phyloP scores from a whole-genome alignment of 352 stramenopile genomes.

The Achlya hypogyna region DNA sequence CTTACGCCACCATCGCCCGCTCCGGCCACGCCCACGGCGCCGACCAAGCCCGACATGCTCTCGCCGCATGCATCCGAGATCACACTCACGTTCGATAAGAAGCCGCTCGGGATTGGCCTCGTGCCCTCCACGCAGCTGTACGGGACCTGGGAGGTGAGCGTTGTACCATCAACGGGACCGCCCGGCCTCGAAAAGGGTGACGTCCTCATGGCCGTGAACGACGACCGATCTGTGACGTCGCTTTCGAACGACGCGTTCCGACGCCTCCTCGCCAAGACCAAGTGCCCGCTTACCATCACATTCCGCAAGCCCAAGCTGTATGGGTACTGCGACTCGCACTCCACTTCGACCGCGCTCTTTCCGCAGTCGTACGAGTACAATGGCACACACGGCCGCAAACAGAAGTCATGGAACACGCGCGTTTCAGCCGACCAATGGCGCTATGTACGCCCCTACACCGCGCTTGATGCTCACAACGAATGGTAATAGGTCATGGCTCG shows the following conservation, averaged over 20 bases:
- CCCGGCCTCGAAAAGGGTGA: conserved; percentile 28
- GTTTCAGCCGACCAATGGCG: conserved; percentile 61
- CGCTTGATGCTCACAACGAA: conserved; percentile 25
- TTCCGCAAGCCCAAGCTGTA: conserved; percentile 51
- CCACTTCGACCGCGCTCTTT: conserved; percentile 65
- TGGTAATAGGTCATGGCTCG: background rate
- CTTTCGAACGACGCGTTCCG: conserved; percentile 38
- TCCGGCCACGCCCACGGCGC: background rate
- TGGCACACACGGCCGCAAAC: conserved; percentile 21
- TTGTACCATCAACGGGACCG: background rate
- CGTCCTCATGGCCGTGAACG: conserved; percentile 62
- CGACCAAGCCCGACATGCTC: background rate
- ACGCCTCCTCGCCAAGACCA: conserved; percentile 31
- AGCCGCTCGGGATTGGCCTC: conserved; percentile 62
- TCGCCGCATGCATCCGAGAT: background rate
- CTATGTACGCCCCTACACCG: conserved; percentile 11
- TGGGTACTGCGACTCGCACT: conserved; percentile 47
- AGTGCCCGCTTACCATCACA: conserved; percentile 55
- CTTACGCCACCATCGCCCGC: background rate
- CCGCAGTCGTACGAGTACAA: conserved; percentile 50
- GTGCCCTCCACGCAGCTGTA: conserved; percentile 75
- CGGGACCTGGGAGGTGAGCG: conserved; percentile 62
- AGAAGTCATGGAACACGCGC: conserved; percentile 35
- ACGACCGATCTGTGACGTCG: conserved; percentile 35
- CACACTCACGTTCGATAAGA: conserved; percentile 32